Evolutionary conservation across 768 basidiomycete genomes (phyloP).

Genomic region (Tulasnella sp.): DNA sequence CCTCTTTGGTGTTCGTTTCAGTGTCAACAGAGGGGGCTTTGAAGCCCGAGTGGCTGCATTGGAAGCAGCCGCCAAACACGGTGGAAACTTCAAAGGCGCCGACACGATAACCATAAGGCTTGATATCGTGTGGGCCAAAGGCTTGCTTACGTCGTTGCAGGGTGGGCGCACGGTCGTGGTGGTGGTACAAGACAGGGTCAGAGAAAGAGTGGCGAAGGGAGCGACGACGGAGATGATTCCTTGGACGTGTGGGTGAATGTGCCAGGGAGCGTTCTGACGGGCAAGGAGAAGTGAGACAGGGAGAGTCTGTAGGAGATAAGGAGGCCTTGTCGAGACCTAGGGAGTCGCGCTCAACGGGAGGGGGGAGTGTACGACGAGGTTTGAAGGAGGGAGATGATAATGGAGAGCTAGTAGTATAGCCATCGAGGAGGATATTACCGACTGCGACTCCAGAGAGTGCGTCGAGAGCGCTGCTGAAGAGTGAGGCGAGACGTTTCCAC

Average conservation of each 20-base stretch:
- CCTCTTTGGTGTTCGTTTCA: neutral
- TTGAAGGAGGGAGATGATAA: neutral
- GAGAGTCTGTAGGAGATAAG: neutral
- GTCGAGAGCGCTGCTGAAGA: neutral
- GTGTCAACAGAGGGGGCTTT: neutral
- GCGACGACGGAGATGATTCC: neutral
- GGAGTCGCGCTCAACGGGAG: neutral
- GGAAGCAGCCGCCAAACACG: slow-evolving; percentile 7
- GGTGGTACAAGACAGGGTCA: slow-evolving; percentile 5
- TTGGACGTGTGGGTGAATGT: neutral
- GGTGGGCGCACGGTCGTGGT: slow-evolving; percentile 4
- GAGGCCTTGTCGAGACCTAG: neutral
- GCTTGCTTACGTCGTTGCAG: slow-evolving; percentile 6
- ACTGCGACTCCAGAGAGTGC: neutral
- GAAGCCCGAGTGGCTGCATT: too few species aligned
- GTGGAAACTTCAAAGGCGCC: neutral
- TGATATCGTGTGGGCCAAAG: slow-evolving; percentile 13
- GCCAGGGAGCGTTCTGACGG: neutral
- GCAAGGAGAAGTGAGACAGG: neutral
- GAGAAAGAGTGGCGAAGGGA: neutral
- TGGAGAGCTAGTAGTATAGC: neutral
- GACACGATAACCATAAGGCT: slow-evolving; percentile 13
- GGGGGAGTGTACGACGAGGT: neutral
- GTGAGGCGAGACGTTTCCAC: neutral
- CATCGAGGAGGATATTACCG: neutral